Evolutionary conservation across 768 basidiomycete species (phyloP).

Genomic region (Leccinum obscurum): DNA sequence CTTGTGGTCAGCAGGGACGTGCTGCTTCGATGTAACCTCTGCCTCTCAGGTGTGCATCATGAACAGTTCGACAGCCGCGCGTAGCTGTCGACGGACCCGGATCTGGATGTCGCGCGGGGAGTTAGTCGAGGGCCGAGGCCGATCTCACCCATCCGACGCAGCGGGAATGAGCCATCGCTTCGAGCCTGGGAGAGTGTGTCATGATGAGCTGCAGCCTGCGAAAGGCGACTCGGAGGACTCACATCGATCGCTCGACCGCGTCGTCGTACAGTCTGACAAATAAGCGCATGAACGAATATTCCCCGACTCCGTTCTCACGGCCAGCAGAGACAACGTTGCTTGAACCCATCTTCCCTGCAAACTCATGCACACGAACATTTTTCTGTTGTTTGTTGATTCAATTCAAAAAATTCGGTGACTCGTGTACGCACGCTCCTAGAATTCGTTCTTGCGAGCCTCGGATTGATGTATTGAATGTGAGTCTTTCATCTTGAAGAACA

Average conservation of each 20-base stretch:
- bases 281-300: background rate
- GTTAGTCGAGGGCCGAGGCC: constrained; percentile 82
- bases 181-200: constrained; percentile 42
- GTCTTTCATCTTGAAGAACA: no score
- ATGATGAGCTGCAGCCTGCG: background rate
- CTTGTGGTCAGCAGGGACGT: constrained; percentile 69
- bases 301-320: no score
- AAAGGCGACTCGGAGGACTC: constrained; percentile 23
- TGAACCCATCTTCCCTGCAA: no score
- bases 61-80: constrained; percentile 63
- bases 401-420: no score
- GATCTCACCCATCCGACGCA: constrained; percentile 88
- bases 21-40: constrained; percentile 75
- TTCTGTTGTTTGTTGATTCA: no score
- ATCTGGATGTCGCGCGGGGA: constrained; percentile 72
- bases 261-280: constrained; percentile 62
- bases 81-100: constrained; percentile 53
- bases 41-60: constrained; percentile 85
- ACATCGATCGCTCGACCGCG: constrained; percentile 69
- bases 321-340: no score
- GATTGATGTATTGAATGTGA: no score
- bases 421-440: no score
- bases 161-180: constrained; percentile 76
- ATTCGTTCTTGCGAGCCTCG: no score
- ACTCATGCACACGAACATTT: no score